These are phyloP conservation scores for Aspergillus floridensis DNA, from an alignment of 2,329 filamentous ascomycete genomes.

Conservation along the genomic window DNA sequence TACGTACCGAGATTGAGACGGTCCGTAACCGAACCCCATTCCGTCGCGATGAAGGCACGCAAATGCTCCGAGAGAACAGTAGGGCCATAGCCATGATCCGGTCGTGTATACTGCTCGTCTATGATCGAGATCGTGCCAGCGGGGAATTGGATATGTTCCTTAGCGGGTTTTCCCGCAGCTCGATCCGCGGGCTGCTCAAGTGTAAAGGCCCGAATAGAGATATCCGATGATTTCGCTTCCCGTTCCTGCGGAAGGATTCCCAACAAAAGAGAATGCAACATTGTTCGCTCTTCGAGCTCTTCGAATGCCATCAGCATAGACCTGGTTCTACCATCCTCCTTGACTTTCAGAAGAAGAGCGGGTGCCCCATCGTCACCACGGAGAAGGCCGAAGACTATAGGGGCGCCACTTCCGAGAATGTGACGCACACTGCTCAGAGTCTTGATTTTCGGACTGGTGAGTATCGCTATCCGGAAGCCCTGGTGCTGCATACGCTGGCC, in stretches of 20 bases:
- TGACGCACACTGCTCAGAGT: slow-evolving; percentile 75
- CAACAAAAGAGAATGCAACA: slow-evolving; percentile 69
- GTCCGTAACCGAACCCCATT: slow-evolving; percentile 76
- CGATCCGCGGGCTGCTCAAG: slow-evolving; percentile 53
- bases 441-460: slow-evolving; percentile 74
- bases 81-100: slow-evolving; percentile 57
- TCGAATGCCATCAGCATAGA: slow-evolving; percentile 76
- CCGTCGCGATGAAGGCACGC: slow-evolving; percentile 71
- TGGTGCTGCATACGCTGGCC: slow-evolving; percentile 71
- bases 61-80: slow-evolving; percentile 75
- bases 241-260: slow-evolving; percentile 66
- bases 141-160: slow-evolving; percentile 38
- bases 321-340: slow-evolving; percentile 63
- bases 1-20: slow-evolving; percentile 68
- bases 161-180: slow-evolving; percentile 25
- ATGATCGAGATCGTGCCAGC: slow-evolving; percentile 54
- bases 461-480: slow-evolving; percentile 73
- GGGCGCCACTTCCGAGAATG: slow-evolving; percentile 61
- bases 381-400: slow-evolving; percentile 75
- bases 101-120: slow-evolving; percentile 62
- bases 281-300: slow-evolving; percentile 67
- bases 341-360: slow-evolving; percentile 68
- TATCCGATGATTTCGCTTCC: slow-evolving; percentile 69
- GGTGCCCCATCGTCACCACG: slow-evolving; percentile 68
- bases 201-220: slow-evolving; percentile 63